A percentile compares a stretch with the other conserved stretches of the same genome.
Evolutionary conservation across 2,329 filamentous ascomycete species (phyloP).

Genomic region (Leptoxyphium fumago): DNA sequence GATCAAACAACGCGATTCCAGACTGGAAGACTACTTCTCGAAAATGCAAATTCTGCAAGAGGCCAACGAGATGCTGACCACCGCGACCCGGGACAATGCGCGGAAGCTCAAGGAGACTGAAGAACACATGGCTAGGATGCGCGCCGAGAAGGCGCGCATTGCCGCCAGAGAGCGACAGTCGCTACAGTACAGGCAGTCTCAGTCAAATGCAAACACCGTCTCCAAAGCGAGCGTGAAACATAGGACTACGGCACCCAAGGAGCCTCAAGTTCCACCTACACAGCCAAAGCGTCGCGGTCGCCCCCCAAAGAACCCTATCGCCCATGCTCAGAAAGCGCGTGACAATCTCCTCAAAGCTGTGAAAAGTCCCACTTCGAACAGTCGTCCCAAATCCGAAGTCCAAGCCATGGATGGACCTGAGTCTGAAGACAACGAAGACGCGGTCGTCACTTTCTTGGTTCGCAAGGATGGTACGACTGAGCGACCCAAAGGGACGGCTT

Average conservation of each 20-base stretch:
- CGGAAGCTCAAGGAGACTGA: background rate
- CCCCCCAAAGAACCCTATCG: background rate
- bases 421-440: too few species aligned
- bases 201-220: too few species aligned
- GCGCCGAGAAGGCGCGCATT: background rate
- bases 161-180: too few species aligned
- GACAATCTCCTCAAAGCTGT: too few species aligned
- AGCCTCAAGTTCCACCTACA: too few species aligned
- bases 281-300: background rate
- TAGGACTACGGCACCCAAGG: too few species aligned
- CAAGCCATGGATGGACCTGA: too few species aligned
- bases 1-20: background rate
- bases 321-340: too few species aligned
- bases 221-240: too few species aligned
- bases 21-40: background rate
- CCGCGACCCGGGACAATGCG: background rate
- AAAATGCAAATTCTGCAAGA: background rate
- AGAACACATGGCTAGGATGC: background rate
- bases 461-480: background rate
- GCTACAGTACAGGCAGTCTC: too few species aligned
- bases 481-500: background rate
- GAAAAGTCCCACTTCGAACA: too few species aligned
- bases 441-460: background rate
- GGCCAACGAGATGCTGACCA: background rate
- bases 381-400: too few species aligned